Base-by-base conservation (phyloP, 768 basidiomycete genomes). In the Collybia sp. region DNA sequence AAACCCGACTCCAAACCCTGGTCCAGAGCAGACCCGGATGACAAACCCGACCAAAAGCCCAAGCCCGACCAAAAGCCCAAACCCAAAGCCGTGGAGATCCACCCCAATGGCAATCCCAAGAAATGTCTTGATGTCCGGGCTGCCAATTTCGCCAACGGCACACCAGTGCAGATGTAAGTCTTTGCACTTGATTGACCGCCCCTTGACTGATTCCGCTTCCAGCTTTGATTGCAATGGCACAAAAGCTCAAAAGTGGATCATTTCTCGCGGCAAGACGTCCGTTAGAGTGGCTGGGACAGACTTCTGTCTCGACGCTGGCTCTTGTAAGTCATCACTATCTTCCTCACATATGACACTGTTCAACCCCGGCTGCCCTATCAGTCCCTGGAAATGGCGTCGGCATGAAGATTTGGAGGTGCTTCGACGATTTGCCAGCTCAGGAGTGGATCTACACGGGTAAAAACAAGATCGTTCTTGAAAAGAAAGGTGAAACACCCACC, bases 211-310 rank as follows among this genome's bases (percentile, higher is more conserved):
- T 25, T 8, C 25, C 25, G 3, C 3, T 25, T 25, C 2, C 44
- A 66, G 64, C 11, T 66, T 60, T 43, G 65, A 68, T 30, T 68
- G 66, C 45, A 66, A 68, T 33, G 61, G 60, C 9, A 63, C 59
- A 6, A 38, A 50, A 2, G 64, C 64, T 2, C 66, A 66, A 46
- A 55, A 57, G 31, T 66, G 65, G 65, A 42, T 54, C 5, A 50
- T 65, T 30, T 54, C 39, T 12, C 39, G 42, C 10, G 59, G 61
- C 2, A 33, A 42, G 12, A 63, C 61, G 0, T 50, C 58, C 9
- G 51, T 68, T 17, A 48, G 49, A 4, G 43, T 65, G 2, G 53
- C 58, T 6, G 60, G 60, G 1, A 61, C 60, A 0, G 55, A 54
- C 31, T 66, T 56, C 50, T 68, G 62, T 12, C 36, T 42, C 33